phyloP scores from a whole-genome alignment of 148 eudicot genomes.

The Cornus controversa region DNA sequence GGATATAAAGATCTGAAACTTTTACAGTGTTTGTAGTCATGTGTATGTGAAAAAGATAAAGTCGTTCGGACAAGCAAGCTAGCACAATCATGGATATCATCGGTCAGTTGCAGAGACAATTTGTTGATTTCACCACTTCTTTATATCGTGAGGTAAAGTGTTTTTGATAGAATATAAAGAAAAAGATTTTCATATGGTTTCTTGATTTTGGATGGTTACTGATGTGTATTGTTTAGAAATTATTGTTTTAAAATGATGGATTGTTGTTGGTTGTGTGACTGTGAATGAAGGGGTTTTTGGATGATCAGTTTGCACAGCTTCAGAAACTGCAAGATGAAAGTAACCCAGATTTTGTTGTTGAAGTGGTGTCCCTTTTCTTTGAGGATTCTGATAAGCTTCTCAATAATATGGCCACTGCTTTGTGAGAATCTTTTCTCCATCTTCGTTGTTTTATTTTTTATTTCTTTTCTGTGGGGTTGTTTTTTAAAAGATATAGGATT shows the following conservation, averaged over 20 bases:
- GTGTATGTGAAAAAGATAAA: neutral
- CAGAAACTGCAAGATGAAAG: conserved; percentile 68
- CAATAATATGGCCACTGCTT: conserved; percentile 43
- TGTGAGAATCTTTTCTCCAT: conserved; percentile 34
- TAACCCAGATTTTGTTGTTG: conserved; percentile 56
- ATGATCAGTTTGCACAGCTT: conserved; percentile 61
- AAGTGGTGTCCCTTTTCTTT: conserved; percentile 61
- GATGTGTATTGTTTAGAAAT: neutral
- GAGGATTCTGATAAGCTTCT: conserved; percentile 67
- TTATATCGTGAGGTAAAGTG: conserved; percentile 35
- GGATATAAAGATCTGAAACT: neutral
- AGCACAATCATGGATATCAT: conserved; percentile 34
- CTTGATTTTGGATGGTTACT: neutral
- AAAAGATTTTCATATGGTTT: neutral
- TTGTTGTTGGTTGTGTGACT: conserved; percentile 1
- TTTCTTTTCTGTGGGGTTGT: neutral
- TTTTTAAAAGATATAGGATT: neutral
- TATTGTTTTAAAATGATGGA: neutral
- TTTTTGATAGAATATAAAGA: neutral
- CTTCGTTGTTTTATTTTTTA: neutral
- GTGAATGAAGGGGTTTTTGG: conserved; percentile 61
- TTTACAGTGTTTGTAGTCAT: too few species aligned
- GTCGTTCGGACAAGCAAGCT: neutral
- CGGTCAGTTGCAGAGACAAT: conserved; percentile 34
- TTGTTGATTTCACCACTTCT: conserved; percentile 25